These are phyloP conservation scores for Aspergillus novofumigatus DNA, from an alignment of 2,329 filamentous ascomycete genomes.

Conservation along the genomic window DNA sequence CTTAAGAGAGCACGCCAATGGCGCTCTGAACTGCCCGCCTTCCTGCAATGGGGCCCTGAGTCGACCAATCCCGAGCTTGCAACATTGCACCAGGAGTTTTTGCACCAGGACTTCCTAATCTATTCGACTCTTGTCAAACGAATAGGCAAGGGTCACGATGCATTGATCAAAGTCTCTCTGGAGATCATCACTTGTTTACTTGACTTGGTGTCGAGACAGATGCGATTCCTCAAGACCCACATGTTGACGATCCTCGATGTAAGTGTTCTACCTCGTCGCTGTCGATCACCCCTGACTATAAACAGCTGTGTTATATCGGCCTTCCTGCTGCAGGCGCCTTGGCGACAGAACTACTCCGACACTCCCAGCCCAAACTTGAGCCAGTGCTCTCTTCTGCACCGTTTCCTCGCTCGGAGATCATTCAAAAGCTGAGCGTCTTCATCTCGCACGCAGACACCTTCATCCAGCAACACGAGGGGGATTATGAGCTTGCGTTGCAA, in stretches of 20 bases:
- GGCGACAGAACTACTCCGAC: conserved; percentile 18
- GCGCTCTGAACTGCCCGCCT: neutral
- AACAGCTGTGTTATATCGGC: conserved; percentile 16
- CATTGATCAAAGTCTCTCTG: neutral
- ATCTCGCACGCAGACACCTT: conserved; percentile 11
- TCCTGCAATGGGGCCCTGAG: conserved; percentile 7
- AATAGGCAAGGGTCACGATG: conserved; percentile 4
- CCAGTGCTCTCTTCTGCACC: neutral
- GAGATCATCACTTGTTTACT: conserved; percentile 4
- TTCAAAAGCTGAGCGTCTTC: conserved; percentile 21
- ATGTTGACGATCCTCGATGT: conserved; percentile 2
- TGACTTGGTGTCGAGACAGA: conserved; percentile 1
- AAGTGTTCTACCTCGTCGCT: neutral
- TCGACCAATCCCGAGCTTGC: neutral
- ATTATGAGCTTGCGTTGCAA: conserved; percentile 8
- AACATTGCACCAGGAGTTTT: conserved; percentile 13
- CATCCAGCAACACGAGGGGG: conserved; percentile 7
- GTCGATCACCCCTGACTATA: neutral
- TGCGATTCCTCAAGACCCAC: neutral
- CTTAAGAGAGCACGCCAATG: conserved; percentile 1
- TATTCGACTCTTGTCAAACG: conserved; percentile 14
- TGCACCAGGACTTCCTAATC: conserved; percentile 20
- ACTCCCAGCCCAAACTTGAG: conserved; percentile 8
- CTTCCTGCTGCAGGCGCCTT: conserved; percentile 21
- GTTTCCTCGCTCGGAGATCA: conserved; percentile 17